Base-by-base conservation (phyloP, 768 basidiomycete species). In the Xerocomus brunneocitrinus region DNA sequence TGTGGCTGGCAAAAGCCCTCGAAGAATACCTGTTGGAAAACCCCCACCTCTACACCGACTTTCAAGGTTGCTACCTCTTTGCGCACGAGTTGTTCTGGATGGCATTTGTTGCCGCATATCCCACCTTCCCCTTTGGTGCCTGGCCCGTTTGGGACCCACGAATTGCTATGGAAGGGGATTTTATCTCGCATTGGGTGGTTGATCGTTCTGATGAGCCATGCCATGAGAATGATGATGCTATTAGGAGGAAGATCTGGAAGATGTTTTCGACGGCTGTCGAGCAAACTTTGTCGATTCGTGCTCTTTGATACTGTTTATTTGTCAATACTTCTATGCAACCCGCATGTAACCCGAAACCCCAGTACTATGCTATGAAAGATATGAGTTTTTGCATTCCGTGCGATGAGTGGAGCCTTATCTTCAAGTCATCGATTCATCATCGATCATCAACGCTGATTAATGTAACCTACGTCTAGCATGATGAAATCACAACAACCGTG, bases 31-130 rank as follows among this genome's bases (percentile, higher is more conserved):
- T 45, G 51, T 25, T 55, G 28, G 32, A 36, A 22, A 8, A 39
- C 16, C 34, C 43, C 13, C n/a, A 35, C 36, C n/a, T 56, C 8
- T 19, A 49, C n/a, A 43, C 34, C 5, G 16, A n/a, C 1, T 22
- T 22, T 10, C 27, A 16, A 6, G 46, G 19, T 3, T 42, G 7
- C 32, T 49, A 35, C 38, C 3, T 38, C 13, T 40, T 54, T n/a
- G 32, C 31, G 41, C 25, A 24, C 3, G 56, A 58, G 22, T 22
- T 50, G 7, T 58, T 58, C 16, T 58, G n/a, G n/a, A n/a, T n/a
- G n/a, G n/a, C n/a, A n/a, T n/a, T n/a, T n/a, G n/a, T n/a, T n/a
- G n/a, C n/a, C 10, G 53, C 49, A 10, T 47, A 32, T 47, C 56
- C 56, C 25, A 5, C 36, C 7, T 58, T 54, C 38, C 56, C 56